Conservation (phyloP, 257 asterid genomes). For the Cordia subcordata region DNA sequence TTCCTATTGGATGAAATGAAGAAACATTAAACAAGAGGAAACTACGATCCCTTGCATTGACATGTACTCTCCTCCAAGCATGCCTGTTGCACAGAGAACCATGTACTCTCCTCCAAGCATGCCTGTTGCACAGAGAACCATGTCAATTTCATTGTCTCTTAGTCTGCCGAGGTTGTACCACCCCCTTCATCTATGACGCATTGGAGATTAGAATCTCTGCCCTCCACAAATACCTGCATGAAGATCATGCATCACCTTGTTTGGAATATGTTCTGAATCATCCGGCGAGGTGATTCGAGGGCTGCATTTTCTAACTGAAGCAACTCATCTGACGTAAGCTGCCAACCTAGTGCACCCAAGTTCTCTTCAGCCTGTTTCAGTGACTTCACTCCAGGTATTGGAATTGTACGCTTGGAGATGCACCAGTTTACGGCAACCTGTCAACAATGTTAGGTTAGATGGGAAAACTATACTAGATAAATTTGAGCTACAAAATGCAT, state of each 20-base stretch:
- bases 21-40: too few relatives aligned
- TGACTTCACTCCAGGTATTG: conserved; percentile 85
- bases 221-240: not conserved
- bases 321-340: conserved; percentile 62
- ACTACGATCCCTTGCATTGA: too few relatives aligned
- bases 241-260: conserved; percentile 36
- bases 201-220: not conserved
- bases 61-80: too few relatives aligned
- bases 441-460: not conserved
- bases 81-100: too few relatives aligned
- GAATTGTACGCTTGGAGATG: conserved; percentile 75
- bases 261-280: conserved; percentile 89
- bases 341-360: conserved; percentile 96
- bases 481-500: not conserved
- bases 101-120: too few relatives aligned
- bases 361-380: conserved; percentile 75
- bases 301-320: conserved; percentile 65
- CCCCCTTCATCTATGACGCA: not conserved
- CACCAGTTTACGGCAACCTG: conserved; percentile 98
- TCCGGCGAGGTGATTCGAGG: conserved; percentile 57
- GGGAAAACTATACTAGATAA: not conserved
- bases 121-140: too few relatives aligned
- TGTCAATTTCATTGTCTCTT: too few relatives aligned
- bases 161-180: too few relatives aligned
- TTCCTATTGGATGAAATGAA: too few relatives aligned